Evolutionary conservation across 768 basidiomycete species (phyloP).

Genomic region (Tubosaeta sp.): DNA sequence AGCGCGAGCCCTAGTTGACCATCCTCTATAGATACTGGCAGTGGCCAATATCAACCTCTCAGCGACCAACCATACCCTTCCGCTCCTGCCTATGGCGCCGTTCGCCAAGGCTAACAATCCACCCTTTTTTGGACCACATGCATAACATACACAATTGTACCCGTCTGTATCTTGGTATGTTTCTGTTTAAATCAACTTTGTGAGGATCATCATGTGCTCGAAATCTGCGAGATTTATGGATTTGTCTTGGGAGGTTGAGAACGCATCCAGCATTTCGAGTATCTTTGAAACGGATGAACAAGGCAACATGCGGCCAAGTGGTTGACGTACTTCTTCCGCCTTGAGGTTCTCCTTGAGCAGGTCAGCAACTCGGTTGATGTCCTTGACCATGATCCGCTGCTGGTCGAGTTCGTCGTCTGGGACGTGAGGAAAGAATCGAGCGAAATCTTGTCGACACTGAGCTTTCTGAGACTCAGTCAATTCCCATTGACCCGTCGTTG

Average conservation of each 20-base stretch:
- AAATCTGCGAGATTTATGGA: conserved; percentile 68
- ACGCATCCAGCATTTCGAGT: conserved; percentile 74
- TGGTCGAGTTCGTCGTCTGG: conserved; percentile 41
- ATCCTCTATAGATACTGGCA: conserved; percentile 31
- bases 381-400: conserved; percentile 61
- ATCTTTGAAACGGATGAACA: conserved; percentile 45
- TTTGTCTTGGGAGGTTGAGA: conserved; percentile 66
- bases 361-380: conserved; percentile 57
- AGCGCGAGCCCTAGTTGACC: not conserved
- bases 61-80: conserved; percentile 16
- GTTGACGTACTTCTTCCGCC: conserved; percentile 59
- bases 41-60: conserved; percentile 34
- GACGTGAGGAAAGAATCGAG: conserved; percentile 68
- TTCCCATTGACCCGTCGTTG: conserved; percentile 2
- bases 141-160: not conserved
- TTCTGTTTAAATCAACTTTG: conserved; percentile 32
- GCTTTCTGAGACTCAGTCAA: conserved; percentile 52
- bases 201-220: conserved; percentile 65
- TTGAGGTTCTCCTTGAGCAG: conserved; percentile 69
- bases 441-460: conserved; percentile 55
- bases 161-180: not conserved
- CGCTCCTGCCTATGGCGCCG: conserved; percentile 35
- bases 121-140: not conserved
- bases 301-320: not conserved
- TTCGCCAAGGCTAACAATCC: conserved; percentile 13